Conservation (phyloP, 768 basidiomycete species). For the Macrolepiota dolichaula region DNA sequence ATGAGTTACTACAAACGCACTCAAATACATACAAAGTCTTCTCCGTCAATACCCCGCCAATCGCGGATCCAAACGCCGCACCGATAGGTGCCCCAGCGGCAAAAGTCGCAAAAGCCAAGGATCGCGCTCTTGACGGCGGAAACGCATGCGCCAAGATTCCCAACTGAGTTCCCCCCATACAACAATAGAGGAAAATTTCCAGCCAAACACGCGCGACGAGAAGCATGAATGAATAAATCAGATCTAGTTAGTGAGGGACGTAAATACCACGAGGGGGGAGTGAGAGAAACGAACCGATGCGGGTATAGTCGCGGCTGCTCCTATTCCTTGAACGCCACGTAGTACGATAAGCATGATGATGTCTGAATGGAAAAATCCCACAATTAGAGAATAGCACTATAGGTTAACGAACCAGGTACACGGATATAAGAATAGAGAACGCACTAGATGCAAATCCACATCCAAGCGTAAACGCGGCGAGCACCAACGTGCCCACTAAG, state of each 20-base stretch:
- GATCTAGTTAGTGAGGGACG: not conserved
- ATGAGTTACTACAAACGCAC: too few relatives aligned
- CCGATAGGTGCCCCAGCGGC: slow-evolving; percentile 85
- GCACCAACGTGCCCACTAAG: slow-evolving; percentile 50
- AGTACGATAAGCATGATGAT: slow-evolving; percentile 63
- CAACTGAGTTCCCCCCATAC: slow-evolving; percentile 36
- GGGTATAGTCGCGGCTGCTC: slow-evolving; percentile 72
- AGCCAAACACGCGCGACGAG: not conserved
- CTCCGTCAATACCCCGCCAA: slow-evolving; percentile 75
- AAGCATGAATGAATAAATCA: not conserved
- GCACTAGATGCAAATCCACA: slow-evolving; percentile 59
- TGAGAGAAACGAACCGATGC: slow-evolving; percentile 46
- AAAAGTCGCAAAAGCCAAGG: slow-evolving; percentile 80
- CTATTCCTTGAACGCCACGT: slow-evolving; percentile 79
- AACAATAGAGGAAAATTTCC: too few relatives aligned
- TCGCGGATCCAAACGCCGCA: slow-evolving; percentile 62
- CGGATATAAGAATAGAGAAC: not conserved
- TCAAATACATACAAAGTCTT: slow-evolving; percentile 39
- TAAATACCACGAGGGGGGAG: not conserved
- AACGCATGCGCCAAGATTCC: slow-evolving; percentile 84
- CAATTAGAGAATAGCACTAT: not conserved
- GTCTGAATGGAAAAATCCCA: slow-evolving; percentile 31
- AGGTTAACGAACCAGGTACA: slow-evolving; percentile 25
- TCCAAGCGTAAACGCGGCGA: slow-evolving; percentile 56
- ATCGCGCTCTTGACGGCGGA: slow-evolving; percentile 59